Evolutionary conservation across 148 eudicot genomes (phyloP), one percentile per base, ranked within the genome.

Genomic region (Hydrangea macrophylla): DNA sequence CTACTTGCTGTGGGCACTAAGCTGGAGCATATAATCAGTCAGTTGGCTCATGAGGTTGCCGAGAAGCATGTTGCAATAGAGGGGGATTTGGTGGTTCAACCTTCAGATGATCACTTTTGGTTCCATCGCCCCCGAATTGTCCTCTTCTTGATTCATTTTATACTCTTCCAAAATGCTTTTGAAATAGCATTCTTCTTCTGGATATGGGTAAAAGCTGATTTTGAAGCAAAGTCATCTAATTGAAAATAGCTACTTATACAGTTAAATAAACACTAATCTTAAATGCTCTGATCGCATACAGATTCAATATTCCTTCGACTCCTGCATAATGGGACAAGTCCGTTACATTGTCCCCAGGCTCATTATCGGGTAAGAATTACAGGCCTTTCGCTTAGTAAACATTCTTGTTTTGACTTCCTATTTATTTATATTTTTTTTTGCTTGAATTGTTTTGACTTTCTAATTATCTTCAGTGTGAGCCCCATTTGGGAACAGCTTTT

Each of bases 171-270:
- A 70, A 90, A 87, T 71, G 79, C 92, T 27, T 90, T 90, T 45
- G 92, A 90, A 80, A 85, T 90, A n/a, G 96, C 92, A 25, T 77
- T 58, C 73, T 87, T 90, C 90, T 87, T 90, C 63, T 90, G 96
- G 96, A 85, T 83, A 70, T 82, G 87, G 96, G 96, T 90, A 68
- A n/a, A n/a, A 86, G 77, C 27, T 32, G 31, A 58, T n/a, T 35
- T 28, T n/a, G n/a, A n/a, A n/a, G 12, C 22, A 48, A 18, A 48
- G 53, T 48, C 53, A 18, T 18, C 23, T 3, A 48, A 48, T n/a
- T 15, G 53, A 17, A 48, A 48, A 42, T 18, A 10, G n/a, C n/a
- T n/a, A n/a, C n/a, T n/a, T n/a, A n/a, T n/a, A n/a, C n/a, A 42
- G 53, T 3, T 18, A 8, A 8, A 59, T 13, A 25, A 31, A 50